Percentiles rank a stretch among this genome's conserved stretches.
Conservation (phyloP, 345 rosid species). For the Dipteronia dyeriana region DNA sequence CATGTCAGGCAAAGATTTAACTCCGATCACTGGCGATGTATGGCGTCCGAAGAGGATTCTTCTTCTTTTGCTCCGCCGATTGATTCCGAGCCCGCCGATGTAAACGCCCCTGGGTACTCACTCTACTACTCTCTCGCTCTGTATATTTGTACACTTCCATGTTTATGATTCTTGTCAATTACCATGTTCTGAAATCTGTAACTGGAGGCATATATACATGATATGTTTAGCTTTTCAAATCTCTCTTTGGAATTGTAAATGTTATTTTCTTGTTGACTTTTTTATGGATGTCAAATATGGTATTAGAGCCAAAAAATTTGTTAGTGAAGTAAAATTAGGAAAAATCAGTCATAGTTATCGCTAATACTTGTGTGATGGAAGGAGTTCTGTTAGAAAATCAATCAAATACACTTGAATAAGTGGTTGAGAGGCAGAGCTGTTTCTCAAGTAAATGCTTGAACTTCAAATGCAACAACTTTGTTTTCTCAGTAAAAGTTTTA, state of each 20-base stretch:
- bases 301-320: not conserved
- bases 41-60: conserved; percentile 56
- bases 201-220: no score
- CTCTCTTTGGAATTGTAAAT: not conserved
- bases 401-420: not conserved
- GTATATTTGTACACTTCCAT: no score
- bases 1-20: conserved; percentile 25
- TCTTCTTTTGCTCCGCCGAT: conserved; percentile 49
- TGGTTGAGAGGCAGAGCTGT: not conserved
- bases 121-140: not conserved
- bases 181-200: no score
- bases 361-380: not conserved
- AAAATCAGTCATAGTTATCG: not conserved
- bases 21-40: conserved; percentile 48
- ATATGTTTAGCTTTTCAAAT: no score
- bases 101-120: conserved; percentile 49
- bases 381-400: not conserved
- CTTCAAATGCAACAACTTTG: no score
- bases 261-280: not conserved
- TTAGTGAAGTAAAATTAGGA: not conserved
- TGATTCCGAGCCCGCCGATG: conserved; percentile 62
- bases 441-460: no score
- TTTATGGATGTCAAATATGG: not conserved
- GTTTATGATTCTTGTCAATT: not conserved
- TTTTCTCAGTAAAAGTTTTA: no score